Evolutionary conservation across 73 alveolate genomes (phyloP).

Genomic region (Effrenium voratum): DNA sequence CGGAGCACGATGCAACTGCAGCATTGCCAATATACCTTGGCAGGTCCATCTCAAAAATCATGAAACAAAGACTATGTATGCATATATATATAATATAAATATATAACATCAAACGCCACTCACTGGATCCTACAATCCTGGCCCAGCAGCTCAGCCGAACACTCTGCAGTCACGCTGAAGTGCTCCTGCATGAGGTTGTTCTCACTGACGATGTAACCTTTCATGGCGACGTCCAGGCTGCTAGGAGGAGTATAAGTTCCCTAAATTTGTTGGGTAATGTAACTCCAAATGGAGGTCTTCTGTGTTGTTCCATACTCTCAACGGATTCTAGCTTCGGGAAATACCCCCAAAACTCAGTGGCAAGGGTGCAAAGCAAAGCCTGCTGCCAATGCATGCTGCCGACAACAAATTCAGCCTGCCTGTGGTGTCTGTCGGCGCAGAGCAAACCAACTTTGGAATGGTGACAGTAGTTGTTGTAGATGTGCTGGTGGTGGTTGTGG

Average conservation of each 20-base stretch:
- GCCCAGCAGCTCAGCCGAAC: conserved; percentile 36
- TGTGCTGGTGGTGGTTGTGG: conserved; percentile 37
- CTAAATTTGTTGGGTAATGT: not conserved
- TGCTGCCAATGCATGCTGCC: not conserved
- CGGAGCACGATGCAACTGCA: conserved; percentile 49
- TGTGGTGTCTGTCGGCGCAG: conserved; percentile 62
- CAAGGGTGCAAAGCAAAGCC: not conserved
- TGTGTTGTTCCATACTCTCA: not conserved
- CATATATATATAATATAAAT: not conserved
- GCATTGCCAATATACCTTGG: conserved; percentile 60
- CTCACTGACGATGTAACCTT: conserved; percentile 42
- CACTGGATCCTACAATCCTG: not conserved
- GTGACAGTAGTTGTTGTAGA: conserved; percentile 65
- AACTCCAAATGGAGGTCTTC: not conserved
- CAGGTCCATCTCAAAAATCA: not conserved
- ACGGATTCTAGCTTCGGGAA: not conserved
- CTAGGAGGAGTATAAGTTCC: not conserved
- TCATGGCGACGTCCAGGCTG: not conserved
- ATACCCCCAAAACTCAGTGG: not conserved
- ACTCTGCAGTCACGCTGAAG: conserved; percentile 36
- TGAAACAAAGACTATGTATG: not conserved
- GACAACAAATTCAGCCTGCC: not conserved
- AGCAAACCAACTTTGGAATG: conserved; percentile 58
- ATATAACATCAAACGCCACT: too few relatives aligned
- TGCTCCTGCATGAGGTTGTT: conserved; percentile 24